phyloP scores from a whole-genome alignment of 2,329 filamentous ascomycete species.

The Pyrenophora seminiperda region DNA sequence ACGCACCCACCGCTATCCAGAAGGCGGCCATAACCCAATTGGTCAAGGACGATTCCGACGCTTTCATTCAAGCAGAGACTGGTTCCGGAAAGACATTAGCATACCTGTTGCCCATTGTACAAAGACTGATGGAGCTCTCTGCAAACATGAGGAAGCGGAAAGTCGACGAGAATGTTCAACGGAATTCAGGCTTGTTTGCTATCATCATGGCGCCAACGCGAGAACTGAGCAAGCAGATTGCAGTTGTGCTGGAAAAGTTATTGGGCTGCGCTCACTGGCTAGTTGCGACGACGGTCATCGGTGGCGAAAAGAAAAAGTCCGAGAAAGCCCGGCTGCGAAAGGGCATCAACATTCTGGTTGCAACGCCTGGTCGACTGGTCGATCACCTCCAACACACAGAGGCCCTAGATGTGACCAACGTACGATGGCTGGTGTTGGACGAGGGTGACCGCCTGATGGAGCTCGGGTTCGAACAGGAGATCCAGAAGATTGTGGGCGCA shows the following conservation, averaged over 20 bases:
- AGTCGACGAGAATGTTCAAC: constrained; percentile 62
- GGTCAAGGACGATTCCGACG: constrained; percentile 80
- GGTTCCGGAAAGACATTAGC: constrained; percentile 96
- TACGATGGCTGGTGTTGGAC: constrained; percentile 91
- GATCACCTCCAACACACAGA: constrained; percentile 95
- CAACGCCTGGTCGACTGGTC: constrained; percentile 86
- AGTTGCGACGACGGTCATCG: constrained; percentile 82
- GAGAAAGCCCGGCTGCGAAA: constrained; percentile 95
- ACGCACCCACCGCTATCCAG: constrained; percentile 92
- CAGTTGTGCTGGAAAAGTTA: constrained; percentile 80
- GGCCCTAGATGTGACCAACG: constrained; percentile 82
- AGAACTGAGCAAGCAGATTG: constrained; percentile 93
- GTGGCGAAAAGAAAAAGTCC: constrained; percentile 74
- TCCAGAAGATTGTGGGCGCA: constrained; percentile 82
- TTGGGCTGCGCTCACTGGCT: constrained; percentile 92
- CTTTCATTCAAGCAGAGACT: constrained; percentile 95
- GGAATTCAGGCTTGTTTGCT: constrained; percentile 89
- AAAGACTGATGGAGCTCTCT: constrained; percentile 79
- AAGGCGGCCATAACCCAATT: constrained; percentile 84
- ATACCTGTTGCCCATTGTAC: constrained; percentile 91
- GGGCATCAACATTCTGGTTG: constrained; percentile 92
- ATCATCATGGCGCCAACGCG: constrained; percentile 93
- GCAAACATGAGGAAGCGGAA: constrained; percentile 54
- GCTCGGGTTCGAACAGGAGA: constrained; percentile 92
- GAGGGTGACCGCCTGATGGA: constrained; percentile 99